phyloP scores from a whole-genome alignment of 1,139 yeast species.

The Geotrichum australiense region DNA sequence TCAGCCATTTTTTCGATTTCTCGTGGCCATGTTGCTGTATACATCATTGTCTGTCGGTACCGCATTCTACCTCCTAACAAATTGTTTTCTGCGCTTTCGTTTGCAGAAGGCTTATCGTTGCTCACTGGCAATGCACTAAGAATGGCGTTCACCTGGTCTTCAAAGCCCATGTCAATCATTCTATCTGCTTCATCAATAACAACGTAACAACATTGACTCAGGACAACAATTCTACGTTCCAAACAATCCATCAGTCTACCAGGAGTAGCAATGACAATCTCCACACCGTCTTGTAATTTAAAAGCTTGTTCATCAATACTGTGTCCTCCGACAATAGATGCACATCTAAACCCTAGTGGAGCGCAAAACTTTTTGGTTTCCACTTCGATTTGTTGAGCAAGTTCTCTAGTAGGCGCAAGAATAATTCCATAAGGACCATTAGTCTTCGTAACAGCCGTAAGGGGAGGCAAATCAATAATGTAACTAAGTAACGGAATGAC shows the following conservation, averaged over 20 bases:
- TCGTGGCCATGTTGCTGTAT: slow-evolving; percentile 87
- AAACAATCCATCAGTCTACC: slow-evolving; percentile 80
- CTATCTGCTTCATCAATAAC: slow-evolving; percentile 92
- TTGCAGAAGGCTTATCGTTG: slow-evolving; percentile 27
- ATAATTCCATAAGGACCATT: slow-evolving; percentile 66
- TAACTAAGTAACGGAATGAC: slow-evolving; percentile 65
- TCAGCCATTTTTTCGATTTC: slow-evolving; percentile 60
- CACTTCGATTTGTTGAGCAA: slow-evolving; percentile 74
- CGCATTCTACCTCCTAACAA: slow-evolving; percentile 20
- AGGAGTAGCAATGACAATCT: slow-evolving; percentile 86
- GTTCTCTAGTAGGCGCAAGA: slow-evolving; percentile 88
- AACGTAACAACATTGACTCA: slow-evolving; percentile 58
- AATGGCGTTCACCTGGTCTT: slow-evolving; percentile 62
- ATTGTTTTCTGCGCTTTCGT: slow-evolving; percentile 19
- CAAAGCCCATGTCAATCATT: slow-evolving; percentile 94
- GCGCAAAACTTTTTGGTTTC: slow-evolving; percentile 53
- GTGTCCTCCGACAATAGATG: slow-evolving; percentile 86
- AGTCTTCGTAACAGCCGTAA: slow-evolving; percentile 35
- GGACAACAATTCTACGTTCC: slow-evolving; percentile 55
- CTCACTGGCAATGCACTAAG: slow-evolving; percentile 42
- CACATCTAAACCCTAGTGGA: slow-evolving; percentile 43
- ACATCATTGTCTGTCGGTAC: slow-evolving; percentile 66
- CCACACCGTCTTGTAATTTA: slow-evolving; percentile 60
- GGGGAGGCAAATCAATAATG: slow-evolving; percentile 42
- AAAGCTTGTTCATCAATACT: slow-evolving; percentile 66